Conservation (phyloP, 352 stramenopile species). For the Phytophthora colocasiae region DNA sequence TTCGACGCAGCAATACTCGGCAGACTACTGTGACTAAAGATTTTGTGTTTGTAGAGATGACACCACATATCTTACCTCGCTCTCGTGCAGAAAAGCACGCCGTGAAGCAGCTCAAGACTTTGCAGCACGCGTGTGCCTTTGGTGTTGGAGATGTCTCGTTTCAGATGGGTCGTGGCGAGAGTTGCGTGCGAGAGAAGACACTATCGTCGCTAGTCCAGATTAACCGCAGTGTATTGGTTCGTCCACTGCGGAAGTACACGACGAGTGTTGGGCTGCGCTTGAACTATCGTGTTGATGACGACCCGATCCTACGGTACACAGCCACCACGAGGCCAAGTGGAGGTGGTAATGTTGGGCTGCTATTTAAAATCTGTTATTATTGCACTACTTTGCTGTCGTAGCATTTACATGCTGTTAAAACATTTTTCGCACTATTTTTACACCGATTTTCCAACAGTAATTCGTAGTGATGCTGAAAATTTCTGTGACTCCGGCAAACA, state of each 20-base stretch:
- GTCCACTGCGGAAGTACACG: conserved; percentile 33
- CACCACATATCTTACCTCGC: conserved; percentile 14
- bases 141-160: conserved; percentile 15
- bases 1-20: background rate
- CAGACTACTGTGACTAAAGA: background rate
- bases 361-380: too few species aligned
- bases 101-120: conserved; percentile 16
- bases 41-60: background rate
- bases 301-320: conserved; percentile 70
- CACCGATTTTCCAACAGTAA: too few species aligned
- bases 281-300: conserved; percentile 58
- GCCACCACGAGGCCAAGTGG: conserved; percentile 49
- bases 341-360: conserved; percentile 47
- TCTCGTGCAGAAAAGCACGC: conserved; percentile 22
- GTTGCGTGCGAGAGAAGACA: conserved; percentile 15
- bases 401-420: too few species aligned
- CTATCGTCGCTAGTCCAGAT: conserved; percentile 27
- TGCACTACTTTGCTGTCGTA: too few species aligned
- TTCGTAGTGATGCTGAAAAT: too few species aligned
- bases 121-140: background rate
- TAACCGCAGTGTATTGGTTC: conserved; percentile 22
- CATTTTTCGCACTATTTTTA: too few species aligned
- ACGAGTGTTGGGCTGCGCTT: conserved; percentile 52
- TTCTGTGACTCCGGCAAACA: too few species aligned
- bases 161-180: conserved; percentile 24